Base-by-base conservation (phyloP, 176 grass and related monocot species). In the Oryza brachyantha region DNA sequence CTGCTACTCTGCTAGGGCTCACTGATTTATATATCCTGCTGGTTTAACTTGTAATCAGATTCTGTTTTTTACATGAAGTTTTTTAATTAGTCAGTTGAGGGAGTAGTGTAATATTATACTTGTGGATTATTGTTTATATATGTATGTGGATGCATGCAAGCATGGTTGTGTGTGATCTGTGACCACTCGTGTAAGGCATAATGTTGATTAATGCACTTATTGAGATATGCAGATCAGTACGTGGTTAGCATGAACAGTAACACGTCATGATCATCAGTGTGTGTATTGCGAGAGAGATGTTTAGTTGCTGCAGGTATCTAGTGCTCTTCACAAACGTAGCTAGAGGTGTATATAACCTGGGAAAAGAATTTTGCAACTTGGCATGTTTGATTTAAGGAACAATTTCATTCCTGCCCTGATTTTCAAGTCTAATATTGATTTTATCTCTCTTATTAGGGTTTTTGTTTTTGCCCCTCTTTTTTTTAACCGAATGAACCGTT, bases 101-200 rank as follows among this genome's bases (percentile, higher is more conserved):
- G n/a, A 70, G 35, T 5, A 17, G 24, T 41, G 48, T 52, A 21
- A 4, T 32, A 32, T 1, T 0, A 4, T 46, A 14, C 6, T 19
- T 55, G 39, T 29, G 19, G 21, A 2, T 32, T 32, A 4, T 29
- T 61, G 24, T 31, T n/a, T 55, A 37, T 61, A 22, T 61, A 69
- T 41, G 12, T 13, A 69, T 41, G 11, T 13, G 32, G 16, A 39
- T 69, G 32, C 10, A 43, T 43, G 41, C 3, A 1, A 4, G 11
- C 14, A 13, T 40, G 38, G 4, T 8, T 13, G 9, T 55, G 61
- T 29, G 43, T n/a, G 34, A 75, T 66, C 16, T 83, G 8, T 8
- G 62, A 34, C 46, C 81, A 75, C 48, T 83, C 81, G 61, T 75
- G 62, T 34, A 46, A n/a, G 32, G 62, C 27, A 68, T n/a, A n/a